Evolutionary conservation across 345 rosid genomes (phyloP), one percentile per base, ranked within the genome.

Genomic region (Camelina neglecta): DNA sequence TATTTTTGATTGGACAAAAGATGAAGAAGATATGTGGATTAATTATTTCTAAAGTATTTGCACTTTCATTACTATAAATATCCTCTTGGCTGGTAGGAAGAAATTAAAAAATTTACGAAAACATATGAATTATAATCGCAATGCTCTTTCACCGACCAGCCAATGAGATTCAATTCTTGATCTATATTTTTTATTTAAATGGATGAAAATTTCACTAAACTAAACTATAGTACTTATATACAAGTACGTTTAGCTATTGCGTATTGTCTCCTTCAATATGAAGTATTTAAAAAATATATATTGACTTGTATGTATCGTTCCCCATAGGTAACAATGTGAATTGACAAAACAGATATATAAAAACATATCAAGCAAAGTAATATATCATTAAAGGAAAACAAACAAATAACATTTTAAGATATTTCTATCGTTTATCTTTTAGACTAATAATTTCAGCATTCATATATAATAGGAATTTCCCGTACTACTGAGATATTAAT

Each of bases 71-170:
- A 29, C 38, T 47, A 36, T 35, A 6, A 15, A 48, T 71, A 59
- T 38, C 21, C 6, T 48, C 16, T 21, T 7, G 26, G 59, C 39
- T 35, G 35, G 53, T 55, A 10, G 38, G 60, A 71, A 71, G 59
- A 60, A 23, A 20, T 39, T 49, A 0, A 35, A 33, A 49, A 9
- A 15, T 15, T 6, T 11, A 44, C 57, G 9, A 58, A 12, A 33
- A n/a, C n/a, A 36, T 20, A 56, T 42, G 11, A 29, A 16, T n/a
- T n/a, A n/a, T 67, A 53, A 67, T 38, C 24, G 48, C n/a, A 44
- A 44, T 41, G 20, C 26, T 2, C 9, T 51, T 33, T 36, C 67
- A 41, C 76, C 76, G 76, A 45, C 76, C 55, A 53, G 45, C 76
- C 70, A 63, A 63, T 72, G 13, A 72, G 45, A 41, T 8, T 16